Percentiles rank a stretch among this genome's conserved stretches.
Evolutionary conservation across 495 filamentous ascomycete species (phyloP).

Genomic region (Podospora comata): DNA sequence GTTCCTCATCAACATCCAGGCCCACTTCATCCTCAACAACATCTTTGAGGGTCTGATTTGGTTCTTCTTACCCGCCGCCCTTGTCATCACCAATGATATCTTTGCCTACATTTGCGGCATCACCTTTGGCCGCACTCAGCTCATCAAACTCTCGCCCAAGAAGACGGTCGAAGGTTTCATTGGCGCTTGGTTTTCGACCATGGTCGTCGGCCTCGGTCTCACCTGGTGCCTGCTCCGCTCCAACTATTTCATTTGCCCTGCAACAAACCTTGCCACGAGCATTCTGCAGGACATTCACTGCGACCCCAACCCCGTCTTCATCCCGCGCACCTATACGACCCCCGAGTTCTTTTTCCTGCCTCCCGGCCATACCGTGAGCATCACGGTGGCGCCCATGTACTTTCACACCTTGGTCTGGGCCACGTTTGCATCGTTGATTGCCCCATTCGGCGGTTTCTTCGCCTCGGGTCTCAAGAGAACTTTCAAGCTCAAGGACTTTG

Average conservation of each 20-base stretch:
- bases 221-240: conserved; percentile 86
- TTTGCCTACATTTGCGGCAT: conserved; percentile 98
- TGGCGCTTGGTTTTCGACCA: conserved; percentile 93
- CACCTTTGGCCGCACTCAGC: conserved; percentile 90
- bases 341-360: conserved; percentile 64
- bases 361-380: conserved; percentile 46
- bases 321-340: conserved; percentile 73
- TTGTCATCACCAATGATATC: conserved; percentile 98
- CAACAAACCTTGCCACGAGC: conserved; percentile 92
- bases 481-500: conserved; percentile 99
- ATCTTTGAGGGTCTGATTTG: conserved; percentile 99
- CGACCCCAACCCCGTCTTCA: conserved; percentile 88
- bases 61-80: conserved; percentile 94
- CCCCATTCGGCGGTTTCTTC: conserved; percentile 98
- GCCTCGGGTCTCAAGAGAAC: conserved; percentile 96
- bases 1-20: conserved; percentile 95
- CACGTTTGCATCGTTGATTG: conserved; percentile 93
- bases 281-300: conserved; percentile 88
- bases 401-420: conserved; percentile 90
- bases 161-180: conserved; percentile 99
- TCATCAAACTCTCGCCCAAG: conserved; percentile 98
- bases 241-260: conserved; percentile 98
- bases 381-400: conserved; percentile 83
- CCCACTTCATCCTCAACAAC: conserved; percentile 99
- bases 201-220: conserved; percentile 77